Conservation (phyloP, 2,329 filamentous ascomycete genomes). For the Xylariaceae sp. region DNA sequence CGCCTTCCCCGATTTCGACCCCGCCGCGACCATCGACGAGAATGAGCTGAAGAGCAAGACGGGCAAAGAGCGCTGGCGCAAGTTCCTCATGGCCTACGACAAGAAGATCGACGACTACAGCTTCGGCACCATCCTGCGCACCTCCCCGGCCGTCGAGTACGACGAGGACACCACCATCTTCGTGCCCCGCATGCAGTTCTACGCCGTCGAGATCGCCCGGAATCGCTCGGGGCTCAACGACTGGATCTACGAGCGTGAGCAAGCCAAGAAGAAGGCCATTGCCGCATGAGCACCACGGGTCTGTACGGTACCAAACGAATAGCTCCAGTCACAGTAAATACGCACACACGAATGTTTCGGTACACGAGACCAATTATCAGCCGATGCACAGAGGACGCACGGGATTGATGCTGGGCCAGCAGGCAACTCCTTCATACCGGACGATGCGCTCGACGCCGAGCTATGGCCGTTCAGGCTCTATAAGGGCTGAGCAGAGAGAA, state of each 20-base stretch:
- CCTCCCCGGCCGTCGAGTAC: slow-evolving; percentile 78
- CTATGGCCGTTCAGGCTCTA: too few species aligned
- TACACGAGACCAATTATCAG: too few species aligned
- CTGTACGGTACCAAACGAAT: too few species aligned
- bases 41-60: slow-evolving; percentile 96
- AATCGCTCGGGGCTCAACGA: slow-evolving; percentile 91
- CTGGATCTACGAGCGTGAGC: slow-evolving; percentile 88
- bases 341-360: neutral
- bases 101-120: slow-evolving; percentile 97
- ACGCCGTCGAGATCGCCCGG: slow-evolving; percentile 73
- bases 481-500: too few species aligned
- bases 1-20: slow-evolving; percentile 92
- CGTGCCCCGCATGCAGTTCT: slow-evolving; percentile 71
- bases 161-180: slow-evolving; percentile 89
- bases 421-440: too few species aligned
- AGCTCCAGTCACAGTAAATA: too few species aligned
- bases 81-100: slow-evolving; percentile 91
- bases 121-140: slow-evolving; percentile 90
- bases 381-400: too few species aligned
- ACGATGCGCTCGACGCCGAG: too few species aligned
- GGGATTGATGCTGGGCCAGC: too few species aligned
- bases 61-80: slow-evolving; percentile 92
- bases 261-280: slow-evolving; percentile 50
- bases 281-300: too few species aligned
- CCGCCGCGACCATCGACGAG: slow-evolving; percentile 76